phyloP scores from a whole-genome alignment of 257 asterid species.

The Ocimum tenuiflorum region DNA sequence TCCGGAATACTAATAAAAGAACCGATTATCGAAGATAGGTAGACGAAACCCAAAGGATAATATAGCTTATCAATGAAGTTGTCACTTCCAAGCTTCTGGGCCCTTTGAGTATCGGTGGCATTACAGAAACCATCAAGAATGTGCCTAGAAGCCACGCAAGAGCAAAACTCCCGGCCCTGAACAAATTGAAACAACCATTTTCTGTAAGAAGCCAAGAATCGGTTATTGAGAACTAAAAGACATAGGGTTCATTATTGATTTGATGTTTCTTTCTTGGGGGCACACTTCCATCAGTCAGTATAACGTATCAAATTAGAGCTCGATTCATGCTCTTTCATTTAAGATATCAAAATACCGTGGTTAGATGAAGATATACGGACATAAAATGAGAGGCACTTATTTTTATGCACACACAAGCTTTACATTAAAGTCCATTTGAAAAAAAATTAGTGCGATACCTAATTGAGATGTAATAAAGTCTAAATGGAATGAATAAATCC shows the following conservation, averaged over 20 bases:
- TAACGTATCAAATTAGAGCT: too few relatives aligned
- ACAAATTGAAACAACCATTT: background rate
- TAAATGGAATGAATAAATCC: too few relatives aligned
- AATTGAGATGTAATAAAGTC: too few relatives aligned
- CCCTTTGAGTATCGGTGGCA: slow-evolving; percentile 86
- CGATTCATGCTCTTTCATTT: too few relatives aligned
- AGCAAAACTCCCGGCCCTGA: slow-evolving; percentile 79
- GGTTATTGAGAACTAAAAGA: background rate
- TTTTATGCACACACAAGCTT: too few relatives aligned
- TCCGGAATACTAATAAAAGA: slow-evolving; percentile 23
- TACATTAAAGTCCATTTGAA: too few relatives aligned
- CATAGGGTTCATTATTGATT: background rate
- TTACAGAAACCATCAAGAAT: slow-evolving; percentile 87
- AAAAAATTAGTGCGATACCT: too few relatives aligned
- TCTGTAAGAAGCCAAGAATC: slow-evolving; percentile 3
- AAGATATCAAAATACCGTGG: too few relatives aligned
- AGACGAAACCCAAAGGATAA: slow-evolving; percentile 83
- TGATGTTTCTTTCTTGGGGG: too few relatives aligned
- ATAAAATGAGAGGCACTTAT: too few relatives aligned
- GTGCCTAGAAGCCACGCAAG: slow-evolving; percentile 95
- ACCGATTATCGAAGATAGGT: slow-evolving; percentile 62
- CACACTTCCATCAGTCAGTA: too few relatives aligned
- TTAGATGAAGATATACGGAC: too few relatives aligned
- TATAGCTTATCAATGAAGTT: slow-evolving; percentile 81
- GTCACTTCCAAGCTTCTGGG: slow-evolving; percentile 91